These are phyloP conservation scores for Trypethelium eluteriae DNA, from an alignment of 495 filamentous ascomycete genomes.

Conservation along the genomic window DNA sequence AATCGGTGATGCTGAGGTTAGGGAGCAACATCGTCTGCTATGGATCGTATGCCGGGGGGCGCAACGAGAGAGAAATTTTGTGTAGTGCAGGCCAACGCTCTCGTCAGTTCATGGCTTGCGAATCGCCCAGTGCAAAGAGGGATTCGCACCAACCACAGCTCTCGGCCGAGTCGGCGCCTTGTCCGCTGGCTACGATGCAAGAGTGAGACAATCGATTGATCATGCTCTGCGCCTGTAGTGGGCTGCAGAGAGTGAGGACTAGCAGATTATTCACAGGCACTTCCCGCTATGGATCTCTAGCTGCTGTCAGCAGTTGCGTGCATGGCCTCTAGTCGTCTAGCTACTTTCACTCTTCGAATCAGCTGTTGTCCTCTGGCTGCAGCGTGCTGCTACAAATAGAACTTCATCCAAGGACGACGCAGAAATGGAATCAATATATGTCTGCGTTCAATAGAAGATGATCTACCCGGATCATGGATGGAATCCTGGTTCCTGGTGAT, in stretches of 20 bases:
- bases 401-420: not conserved
- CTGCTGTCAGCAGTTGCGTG: not conserved
- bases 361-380: not conserved
- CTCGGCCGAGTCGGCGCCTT: not conserved
- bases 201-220: conserved; percentile 2
- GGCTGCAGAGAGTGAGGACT: not conserved
- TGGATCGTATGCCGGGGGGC: not conserved
- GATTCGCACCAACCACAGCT: not conserved
- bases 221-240: not conserved
- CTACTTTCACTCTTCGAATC: not conserved
- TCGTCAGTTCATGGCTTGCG: not conserved
- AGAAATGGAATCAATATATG: no score
- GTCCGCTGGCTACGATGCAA: not conserved
- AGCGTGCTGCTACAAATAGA: not conserved
- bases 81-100: not conserved
- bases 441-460: no score
- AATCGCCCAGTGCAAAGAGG: not conserved
- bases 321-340: not conserved
- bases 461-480: no score
- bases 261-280: not conserved
- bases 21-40: not conserved
- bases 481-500: no score
- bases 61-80: not conserved
- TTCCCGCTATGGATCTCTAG: not conserved
- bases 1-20: not conserved